Base-by-base conservation (phyloP, 345 rosid species). In the Angophora floribunda region DNA sequence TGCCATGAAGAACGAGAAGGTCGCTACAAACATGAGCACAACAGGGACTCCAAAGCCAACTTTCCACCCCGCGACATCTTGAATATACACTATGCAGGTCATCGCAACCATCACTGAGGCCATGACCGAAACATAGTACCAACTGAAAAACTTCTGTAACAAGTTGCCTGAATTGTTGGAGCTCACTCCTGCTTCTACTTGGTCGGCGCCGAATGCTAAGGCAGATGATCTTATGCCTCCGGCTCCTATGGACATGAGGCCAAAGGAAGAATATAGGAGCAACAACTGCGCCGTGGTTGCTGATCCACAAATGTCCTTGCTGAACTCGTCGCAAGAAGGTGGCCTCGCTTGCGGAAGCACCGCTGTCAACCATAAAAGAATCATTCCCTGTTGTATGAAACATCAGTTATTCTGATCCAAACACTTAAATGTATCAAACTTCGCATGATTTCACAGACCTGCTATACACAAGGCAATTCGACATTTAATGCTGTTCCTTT, bases 321-420 rank as follows among this genome's bases (percentile, higher is more conserved):
- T 51, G 30, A 65, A 52, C 51, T 80, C 88, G n/a, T 90, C 89
- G 49, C 97, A 96, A 55, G 93, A 87, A 1, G 94, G 89, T 75
- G 97, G 96, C 88, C 91, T 95, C 41, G 91, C 90, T 89, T 90
- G 90, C 51, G 96, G 97, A 84, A 96, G 86, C 94, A 95, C 91
- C 3, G 95, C 93, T 13, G 98, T 96, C 85, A 94, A 75, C 99
- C 99, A 97, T 32, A 97, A 85, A 14, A 96, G 93, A 55, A 91
- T 88, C 93, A 92, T 96, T 80, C 98, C 98, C 98, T 96, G 92
- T 78, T 67, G 82, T 45, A 90, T 85, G 51, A 36, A 28, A 84
- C 85, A 88, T 36, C 4, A 7, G 82, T 70, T 70, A 41, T 75
- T 75, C 82, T 36, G 26, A 75, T 36, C 49, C 82, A 36, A 22